Evolutionary conservation across 225 moss, liverwort and hornwort species (phyloP), one percentile per base, ranked within the genome.

Genomic region (Antitrichia curtipendula): DNA sequence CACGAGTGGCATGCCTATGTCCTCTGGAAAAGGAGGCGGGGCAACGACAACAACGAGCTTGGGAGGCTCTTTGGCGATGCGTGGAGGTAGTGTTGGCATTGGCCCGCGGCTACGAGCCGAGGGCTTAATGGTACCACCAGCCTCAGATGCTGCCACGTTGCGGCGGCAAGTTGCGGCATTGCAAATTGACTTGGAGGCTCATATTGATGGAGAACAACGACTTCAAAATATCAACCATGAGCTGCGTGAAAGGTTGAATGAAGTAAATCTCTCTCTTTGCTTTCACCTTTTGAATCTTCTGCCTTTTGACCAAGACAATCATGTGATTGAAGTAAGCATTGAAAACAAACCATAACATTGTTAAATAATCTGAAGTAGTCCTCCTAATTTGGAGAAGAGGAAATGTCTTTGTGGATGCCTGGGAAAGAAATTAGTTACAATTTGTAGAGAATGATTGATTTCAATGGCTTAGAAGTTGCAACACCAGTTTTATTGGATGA

Each of bases 211-310:
- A 0, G 97, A 97, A 84, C 94, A 95, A 87, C 93, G 96, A 1
- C 92, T 97, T 82, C 96, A 97, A 89, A 95, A 91, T 52, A 96
- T 97, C 75, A 97, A 97, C 89, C 95, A 96, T 85, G 95, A 96
- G 90, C 93, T 96, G 84, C 93, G 95, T 76, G 97, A 97, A 92
- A 97, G 95, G 95, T 96, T 86, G 86, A 86, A 91, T 83, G 87
- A 91, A 91, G 91, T 91, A 91, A 91, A 91, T 91, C 91, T 91
- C 92, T 86, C 80, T 90, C 92, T 90, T 86, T 84, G 73, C 73
- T 87, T 90, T 92, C 58, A 85, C 82, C 88, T 90, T 62, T 23
- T 50, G 32, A 61, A 4, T 50, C 40, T 63, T 82, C 64, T 78
- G 8, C 17, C 49, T 88, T 50, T 59, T 64, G 76, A 16, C 5